Base-by-base conservation (phyloP, 2,329 filamentous ascomycete genomes). In the Coleophoma eucalyptorum region DNA sequence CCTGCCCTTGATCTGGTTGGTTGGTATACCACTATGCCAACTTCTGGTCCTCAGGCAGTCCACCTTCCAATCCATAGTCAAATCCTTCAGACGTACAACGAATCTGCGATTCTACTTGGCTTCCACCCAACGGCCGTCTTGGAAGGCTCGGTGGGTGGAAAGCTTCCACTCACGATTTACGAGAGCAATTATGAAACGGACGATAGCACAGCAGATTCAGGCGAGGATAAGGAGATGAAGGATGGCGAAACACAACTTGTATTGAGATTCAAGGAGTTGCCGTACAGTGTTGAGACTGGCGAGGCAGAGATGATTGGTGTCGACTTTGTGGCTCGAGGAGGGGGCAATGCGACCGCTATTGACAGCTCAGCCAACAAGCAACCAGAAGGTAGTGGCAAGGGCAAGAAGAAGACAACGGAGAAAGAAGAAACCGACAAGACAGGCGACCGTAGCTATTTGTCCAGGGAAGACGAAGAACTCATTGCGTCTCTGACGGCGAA, bases 271-370 rank as follows among this genome's bases (percentile, higher is more conserved):
- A 82, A 86, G 53, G 87, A 95, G 64, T 71, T 97, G 10, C 83
- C 87, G 2, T 97, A 94, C 68, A 87, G 87, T 0, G 85, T 97
- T 2, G 94, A 97, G 71, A 96, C 92, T 0, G 90, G 90, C 10
- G 92, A 97, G 68, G 92, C 92, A 1, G 94, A 99, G 69, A 97
- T 97, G 91, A 97, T 99, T 58, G 89, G 89, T 59, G 89, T 99
- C 63, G 91, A 97, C 69, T 96, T 92, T 58, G 87, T 99, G 18
- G 92, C 93, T 1, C 85, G 86, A 48, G 90, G 89, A 37, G 89
- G 88, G 43, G 89, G 89, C 44, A 93, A 89, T 62, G 92, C 91
- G 20, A 84, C 87, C 11, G 83, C 83, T 32, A 73, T 82, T 20
- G 67, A 70, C 16, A 52, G 61, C 1, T 53, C 61, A 33, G 49